Evolutionary conservation across 2,329 filamentous ascomycete genomes (phyloP), one percentile per base, ranked within the genome.

Genomic region (Chrysoporthe cubensis): DNA sequence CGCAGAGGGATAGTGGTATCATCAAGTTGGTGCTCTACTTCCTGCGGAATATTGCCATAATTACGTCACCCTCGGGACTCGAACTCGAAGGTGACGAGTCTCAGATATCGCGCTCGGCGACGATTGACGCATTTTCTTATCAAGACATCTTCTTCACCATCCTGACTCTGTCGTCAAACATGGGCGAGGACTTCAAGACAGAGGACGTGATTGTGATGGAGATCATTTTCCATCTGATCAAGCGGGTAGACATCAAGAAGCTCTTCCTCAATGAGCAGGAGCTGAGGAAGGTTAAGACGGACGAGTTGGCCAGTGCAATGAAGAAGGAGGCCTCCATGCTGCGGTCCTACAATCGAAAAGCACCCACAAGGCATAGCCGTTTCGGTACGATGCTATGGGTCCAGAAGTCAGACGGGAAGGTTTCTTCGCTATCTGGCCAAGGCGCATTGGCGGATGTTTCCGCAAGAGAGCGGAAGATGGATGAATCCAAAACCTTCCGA

Each of bases 311-410:
- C 32, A 83, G 84, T 18, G 80, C 97, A 74, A 88, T 97, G 78
- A 88, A 87, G 65, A 93, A 96, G 75, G 96, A 99, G 79, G 89
- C 90, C 2, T 87, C 90, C n/a, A 92, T 97, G 88, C 84, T 93
- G 65, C 88, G 90, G 73, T 87, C 90, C 61, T 91, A 94, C 73
- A 90, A 91, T 65, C 90, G 89, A 72, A 90, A 90, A 75, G 92
- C 91, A 2, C 92, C 94, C 0, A 94, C 93, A 3, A 85, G 96
- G 60, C 96, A 99, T 78, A 97, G 94, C 73, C 88, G 96, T 44
- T 99, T 98, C 75, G 96, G 96, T 2, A 97, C 94, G 13, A 98
- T 98, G 92, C 89, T 97, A 44, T 98, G 95, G 94, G 88, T 99
- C 48, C 93, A 97, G 80, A 85, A 94, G 66, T 91, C 94, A 61